Conservation (phyloP, 352 stramenopile genomes). For the Phytophthora megakarya region DNA sequence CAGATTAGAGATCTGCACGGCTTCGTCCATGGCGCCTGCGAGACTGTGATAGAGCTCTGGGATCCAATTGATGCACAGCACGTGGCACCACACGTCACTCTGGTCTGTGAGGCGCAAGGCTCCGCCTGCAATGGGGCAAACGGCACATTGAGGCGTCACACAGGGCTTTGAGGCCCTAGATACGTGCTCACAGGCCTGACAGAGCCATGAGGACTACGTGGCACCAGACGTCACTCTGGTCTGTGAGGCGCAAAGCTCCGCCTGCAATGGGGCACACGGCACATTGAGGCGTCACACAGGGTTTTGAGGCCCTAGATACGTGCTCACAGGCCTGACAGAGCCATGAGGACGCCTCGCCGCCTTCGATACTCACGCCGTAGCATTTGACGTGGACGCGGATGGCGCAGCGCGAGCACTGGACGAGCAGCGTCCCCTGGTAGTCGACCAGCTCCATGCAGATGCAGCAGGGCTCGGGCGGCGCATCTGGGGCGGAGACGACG, state of each 20-base stretch:
- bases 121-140: conserved; percentile 71
- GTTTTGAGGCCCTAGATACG: conserved; percentile 6
- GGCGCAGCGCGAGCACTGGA: conserved; percentile 65
- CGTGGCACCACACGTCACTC: conserved; percentile 73
- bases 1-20: conserved; percentile 66
- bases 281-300: conserved; percentile 50
- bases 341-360: conserved; percentile 49
- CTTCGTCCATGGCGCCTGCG: conserved; percentile 57
- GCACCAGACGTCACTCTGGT: conserved; percentile 65
- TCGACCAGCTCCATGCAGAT: conserved; percentile 79
- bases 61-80: conserved; percentile 88
- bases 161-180: not conserved
- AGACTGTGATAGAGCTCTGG: conserved; percentile 84
- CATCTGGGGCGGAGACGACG: not conserved
- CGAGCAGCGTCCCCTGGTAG: conserved; percentile 59
- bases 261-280: conserved; percentile 71
- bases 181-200: conserved; percentile 65
- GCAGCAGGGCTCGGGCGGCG: conserved; percentile 42
- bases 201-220: conserved; percentile 65
- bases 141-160: conserved; percentile 57
- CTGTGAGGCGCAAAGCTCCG: conserved; percentile 73
- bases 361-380: conserved; percentile 62
- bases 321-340: conserved; percentile 70
- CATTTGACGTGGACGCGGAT: conserved; percentile 80
- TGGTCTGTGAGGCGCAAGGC: conserved; percentile 72